Evolutionary conservation across 2,329 filamentous ascomycete genomes (phyloP).

Genomic region (Fusarium robinianum): DNA sequence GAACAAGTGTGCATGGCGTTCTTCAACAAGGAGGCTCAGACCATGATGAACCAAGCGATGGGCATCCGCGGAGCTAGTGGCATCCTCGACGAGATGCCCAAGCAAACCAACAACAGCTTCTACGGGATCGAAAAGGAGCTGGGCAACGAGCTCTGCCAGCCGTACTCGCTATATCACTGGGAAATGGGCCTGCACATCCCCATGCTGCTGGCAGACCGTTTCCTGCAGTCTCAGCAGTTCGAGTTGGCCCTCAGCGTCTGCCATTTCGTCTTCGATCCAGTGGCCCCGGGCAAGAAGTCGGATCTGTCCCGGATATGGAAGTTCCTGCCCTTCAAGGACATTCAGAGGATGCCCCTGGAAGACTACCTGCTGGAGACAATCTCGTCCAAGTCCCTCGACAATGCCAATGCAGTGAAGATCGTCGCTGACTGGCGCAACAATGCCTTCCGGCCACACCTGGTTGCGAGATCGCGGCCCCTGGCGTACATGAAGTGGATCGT

Average conservation of each 20-base stretch:
- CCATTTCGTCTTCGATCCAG: constrained; percentile 6
- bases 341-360: background rate
- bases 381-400: background rate
- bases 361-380: background rate
- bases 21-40: too few relatives aligned
- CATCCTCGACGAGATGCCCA: too few relatives aligned
- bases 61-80: too few relatives aligned
- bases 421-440: background rate
- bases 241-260: background rate
- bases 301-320: background rate
- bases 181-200: constrained; percentile 5
- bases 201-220: background rate
- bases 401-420: too few relatives aligned
- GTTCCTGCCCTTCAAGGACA: constrained; percentile 1
- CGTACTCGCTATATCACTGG: constrained; percentile 10
- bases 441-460: background rate
- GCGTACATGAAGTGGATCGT: constrained; percentile 18
- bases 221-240: constrained; percentile 3
- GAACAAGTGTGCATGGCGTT: too few relatives aligned
- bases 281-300: background rate
- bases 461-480: background rate
- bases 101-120: too few relatives aligned
- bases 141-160: background rate
- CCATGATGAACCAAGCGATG: too few relatives aligned
- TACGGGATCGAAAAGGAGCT: too few relatives aligned